A percentile compares a stretch with the other conserved stretches of the same genome.
phyloP scores from a whole-genome alignment of 805 yeast species.

The Lachancea quebecensis region DNA sequence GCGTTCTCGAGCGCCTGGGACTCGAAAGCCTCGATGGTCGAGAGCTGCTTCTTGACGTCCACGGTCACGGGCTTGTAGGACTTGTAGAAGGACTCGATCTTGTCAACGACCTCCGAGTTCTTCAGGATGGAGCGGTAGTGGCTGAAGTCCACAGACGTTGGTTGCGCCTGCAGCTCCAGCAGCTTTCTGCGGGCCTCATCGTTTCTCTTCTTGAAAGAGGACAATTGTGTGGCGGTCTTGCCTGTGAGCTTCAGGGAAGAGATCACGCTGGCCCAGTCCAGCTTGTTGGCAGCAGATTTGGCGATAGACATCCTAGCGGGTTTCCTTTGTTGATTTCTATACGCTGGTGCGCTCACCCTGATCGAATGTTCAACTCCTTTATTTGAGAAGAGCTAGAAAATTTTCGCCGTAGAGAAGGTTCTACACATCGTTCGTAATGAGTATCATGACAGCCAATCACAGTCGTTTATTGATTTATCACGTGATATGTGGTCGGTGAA shows the following conservation, averaged over 20 bases:
- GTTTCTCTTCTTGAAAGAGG: constrained; percentile 95
- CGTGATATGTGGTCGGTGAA: too few relatives aligned
- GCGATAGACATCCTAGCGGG: constrained; percentile 27
- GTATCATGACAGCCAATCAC: not conserved
- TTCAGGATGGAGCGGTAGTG: constrained; percentile 74
- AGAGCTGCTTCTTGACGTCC: constrained; percentile 83
- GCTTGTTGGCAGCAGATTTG: constrained; percentile 65
- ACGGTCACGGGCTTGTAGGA: constrained; percentile 77
- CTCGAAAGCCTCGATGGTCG: constrained; percentile 89
- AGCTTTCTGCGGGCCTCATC: constrained; percentile 91
- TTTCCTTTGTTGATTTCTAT: not conserved
- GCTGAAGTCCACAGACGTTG: constrained; percentile 72
- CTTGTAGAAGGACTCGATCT: constrained; percentile 69
- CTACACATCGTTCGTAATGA: not conserved
- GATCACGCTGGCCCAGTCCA: constrained; percentile 92
- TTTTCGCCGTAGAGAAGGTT: not conserved
- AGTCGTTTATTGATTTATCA: not conserved
- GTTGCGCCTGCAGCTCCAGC: constrained; percentile 61
- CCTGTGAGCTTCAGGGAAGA: constrained; percentile 89
- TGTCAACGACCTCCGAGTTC: constrained; percentile 72
- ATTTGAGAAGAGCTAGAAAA: not conserved
- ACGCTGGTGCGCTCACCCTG: too few relatives aligned
- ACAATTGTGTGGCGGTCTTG: constrained; percentile 77
- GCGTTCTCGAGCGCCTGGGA: constrained; percentile 94
- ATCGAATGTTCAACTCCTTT: not conserved